Percentiles rank a stretch among this genome's conserved stretches.
phyloP scores from a whole-genome alignment of 2,329 filamentous ascomycete genomes.

The Alternaria gansuensis region DNA sequence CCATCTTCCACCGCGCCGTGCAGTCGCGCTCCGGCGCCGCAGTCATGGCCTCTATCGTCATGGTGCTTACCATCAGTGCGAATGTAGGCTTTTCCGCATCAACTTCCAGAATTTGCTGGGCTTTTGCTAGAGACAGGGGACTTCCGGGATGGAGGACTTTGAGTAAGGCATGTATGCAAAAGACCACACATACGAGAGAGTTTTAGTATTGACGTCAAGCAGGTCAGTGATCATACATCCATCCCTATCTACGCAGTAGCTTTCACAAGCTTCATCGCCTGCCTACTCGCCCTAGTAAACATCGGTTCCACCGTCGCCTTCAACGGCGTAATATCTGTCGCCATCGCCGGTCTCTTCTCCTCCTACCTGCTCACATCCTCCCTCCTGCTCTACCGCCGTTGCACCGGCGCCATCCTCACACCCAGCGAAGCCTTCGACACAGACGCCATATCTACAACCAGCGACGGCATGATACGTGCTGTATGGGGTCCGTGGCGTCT shows the following conservation, averaged over 20 bases:
- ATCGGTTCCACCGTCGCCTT: conserved; percentile 52
- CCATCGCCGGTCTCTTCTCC: conserved; percentile 39
- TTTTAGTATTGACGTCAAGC: conserved; percentile 13
- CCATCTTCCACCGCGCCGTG: conserved; percentile 55
- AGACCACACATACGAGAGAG: background rate
- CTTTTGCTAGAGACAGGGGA: conserved; percentile 54
- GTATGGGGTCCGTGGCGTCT: conserved; percentile 41
- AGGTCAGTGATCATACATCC: conserved; percentile 34
- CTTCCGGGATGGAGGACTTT: conserved; percentile 49
- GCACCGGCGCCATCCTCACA: conserved; percentile 31
- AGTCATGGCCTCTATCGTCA: conserved; percentile 52
- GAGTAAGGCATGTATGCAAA: conserved; percentile 22
- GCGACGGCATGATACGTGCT: conserved; percentile 19
- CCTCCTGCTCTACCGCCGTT: conserved; percentile 41
- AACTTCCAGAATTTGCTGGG: conserved; percentile 52
- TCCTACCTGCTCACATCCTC: conserved; percentile 38
- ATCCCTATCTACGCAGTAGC: conserved; percentile 50
- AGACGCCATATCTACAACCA: conserved; percentile 4
- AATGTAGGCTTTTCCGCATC: conserved; percentile 51
- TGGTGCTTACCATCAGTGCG: conserved; percentile 46
- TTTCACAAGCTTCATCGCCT: conserved; percentile 48
- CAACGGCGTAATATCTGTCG: conserved; percentile 42
- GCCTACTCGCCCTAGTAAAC: conserved; percentile 59
- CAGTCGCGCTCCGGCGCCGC: conserved; percentile 52
- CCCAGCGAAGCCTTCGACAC: conserved; percentile 13